phyloP scores from a whole-genome alignment of 768 basidiomycete species.

The Podaxis sp. region DNA sequence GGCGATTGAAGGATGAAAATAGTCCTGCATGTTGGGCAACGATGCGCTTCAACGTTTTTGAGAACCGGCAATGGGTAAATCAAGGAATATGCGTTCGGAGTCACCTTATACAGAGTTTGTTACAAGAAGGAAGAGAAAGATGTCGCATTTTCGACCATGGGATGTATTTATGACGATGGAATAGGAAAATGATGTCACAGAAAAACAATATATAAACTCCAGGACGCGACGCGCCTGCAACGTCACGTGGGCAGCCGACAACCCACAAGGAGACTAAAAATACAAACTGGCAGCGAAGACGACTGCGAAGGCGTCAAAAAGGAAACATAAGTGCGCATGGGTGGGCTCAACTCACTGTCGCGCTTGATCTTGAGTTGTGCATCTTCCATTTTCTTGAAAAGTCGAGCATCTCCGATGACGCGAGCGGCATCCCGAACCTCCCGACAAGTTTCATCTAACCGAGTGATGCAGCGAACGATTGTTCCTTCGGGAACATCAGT shows the following conservation, averaged over 20 bases:
- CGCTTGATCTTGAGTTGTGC: conserved; percentile 91
- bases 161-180: background rate
- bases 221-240: conserved; percentile 19
- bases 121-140: background rate
- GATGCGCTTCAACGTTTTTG: conserved; percentile 24
- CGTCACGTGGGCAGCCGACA: background rate
- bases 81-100: background rate
- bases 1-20: conserved; percentile 21
- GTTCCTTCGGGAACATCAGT: conserved; percentile 98
- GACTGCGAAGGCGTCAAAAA: conserved; percentile 42
- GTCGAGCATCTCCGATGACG: conserved; percentile 92
- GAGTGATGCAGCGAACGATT: conserved; percentile 93
- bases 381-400: conserved; percentile 99
- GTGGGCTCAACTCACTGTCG: conserved; percentile 70
- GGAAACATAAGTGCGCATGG: background rate
- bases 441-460: conserved; percentile 94
- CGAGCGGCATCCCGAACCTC: conserved; percentile 97
- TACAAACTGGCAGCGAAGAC: conserved; percentile 88
- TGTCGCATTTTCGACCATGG: background rate
- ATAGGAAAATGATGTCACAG: conserved; percentile 8
- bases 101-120: background rate
- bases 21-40: conserved; percentile 23
- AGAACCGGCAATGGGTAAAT: conserved; percentile 12
- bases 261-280: conserved; percentile 45
- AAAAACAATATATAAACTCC: background rate